Evolutionary conservation across 257 asterid genomes (phyloP), one percentile per base, ranked within the genome.

Genomic region (Forsythia viridissima): DNA sequence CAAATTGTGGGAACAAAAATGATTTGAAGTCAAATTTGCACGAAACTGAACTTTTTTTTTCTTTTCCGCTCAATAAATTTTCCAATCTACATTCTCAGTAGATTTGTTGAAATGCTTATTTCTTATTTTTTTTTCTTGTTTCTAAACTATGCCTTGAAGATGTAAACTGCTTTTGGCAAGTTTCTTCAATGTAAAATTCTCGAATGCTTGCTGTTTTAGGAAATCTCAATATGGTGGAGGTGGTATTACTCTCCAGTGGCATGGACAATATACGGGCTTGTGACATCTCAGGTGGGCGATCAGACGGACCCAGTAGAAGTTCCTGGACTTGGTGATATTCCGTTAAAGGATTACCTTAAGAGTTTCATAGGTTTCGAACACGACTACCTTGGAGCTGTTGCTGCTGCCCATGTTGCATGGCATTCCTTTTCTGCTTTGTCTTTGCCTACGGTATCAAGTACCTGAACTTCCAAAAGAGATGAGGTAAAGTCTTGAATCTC

Each of bases 211-310:
- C 42, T 44, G 69, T 0, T 66, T 59, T 87, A 93, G 98, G 86
- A 89, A 84, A 92, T 93, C 76, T 97, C 97, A 0, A 83, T 89
- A 83, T 93, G 98, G 98, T 93, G 97, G 97, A 90, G 98, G 78
- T 93, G 97, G 97, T 93, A 88, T 74, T 93, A 93, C 79, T 93
- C 97, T 42, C 98, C 98, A 0, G 94, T 89, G 46, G 89, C 98
- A 3, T 91, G 96, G 98, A 91, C 97, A n/a, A 82, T 93, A 83
- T 93, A n/a, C n/a, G n/a, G n/a, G n/a, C n/a, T n/a, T n/a, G n/a
- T n/a, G n/a, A n/a, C n/a, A n/a, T n/a, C n/a, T n/a, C n/a, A n/a
- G n/a, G n/a, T n/a, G n/a, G n/a, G n/a, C n/a, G n/a, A n/a, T n/a
- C n/a, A n/a, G n/a, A n/a, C n/a, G n/a, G n/a, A n/a, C n/a, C n/a